These are phyloP conservation scores for Diaporthe caulivora DNA, from an alignment of 2,329 filamentous ascomycete species.

Conservation along the genomic window DNA sequence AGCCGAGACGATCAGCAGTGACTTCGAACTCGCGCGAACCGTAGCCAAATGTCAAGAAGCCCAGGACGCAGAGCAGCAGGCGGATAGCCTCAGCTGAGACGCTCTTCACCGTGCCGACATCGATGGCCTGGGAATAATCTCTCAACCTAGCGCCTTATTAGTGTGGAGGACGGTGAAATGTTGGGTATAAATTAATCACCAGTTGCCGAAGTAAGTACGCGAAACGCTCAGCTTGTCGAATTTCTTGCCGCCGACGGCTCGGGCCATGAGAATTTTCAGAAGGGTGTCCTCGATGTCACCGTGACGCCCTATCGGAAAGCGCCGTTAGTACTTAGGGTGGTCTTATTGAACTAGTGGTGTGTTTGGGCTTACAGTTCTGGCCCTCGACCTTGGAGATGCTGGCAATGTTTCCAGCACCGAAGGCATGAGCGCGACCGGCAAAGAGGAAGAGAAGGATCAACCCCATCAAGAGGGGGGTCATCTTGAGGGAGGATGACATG, in stretches of 20 bases:
- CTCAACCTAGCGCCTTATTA: constrained; percentile 60
- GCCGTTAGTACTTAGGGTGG: constrained; percentile 3
- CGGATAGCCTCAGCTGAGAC: constrained; percentile 93
- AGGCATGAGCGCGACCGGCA: constrained; percentile 78
- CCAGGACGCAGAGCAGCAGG: constrained; percentile 87
- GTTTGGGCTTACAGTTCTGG: constrained; percentile 74
- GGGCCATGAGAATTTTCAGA: constrained; percentile 74
- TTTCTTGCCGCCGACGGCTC: constrained; percentile 74
- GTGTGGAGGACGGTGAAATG: neutral
- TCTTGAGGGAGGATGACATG: constrained; percentile 62
- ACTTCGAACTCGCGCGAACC: constrained; percentile 89
- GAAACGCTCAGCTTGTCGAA: constrained; percentile 91
- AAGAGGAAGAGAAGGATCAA: constrained; percentile 74
- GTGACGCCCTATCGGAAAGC: constrained; percentile 73
- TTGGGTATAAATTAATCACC: constrained; percentile 55
- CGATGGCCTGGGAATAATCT: constrained; percentile 94
- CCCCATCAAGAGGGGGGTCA: constrained; percentile 64
- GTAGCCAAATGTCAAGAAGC: constrained; percentile 89
- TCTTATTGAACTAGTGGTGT: neutral
- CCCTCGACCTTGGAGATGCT: constrained; percentile 84
- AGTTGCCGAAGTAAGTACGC: constrained; percentile 95
- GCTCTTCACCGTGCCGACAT: constrained; percentile 91
- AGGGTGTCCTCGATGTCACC: constrained; percentile 95
- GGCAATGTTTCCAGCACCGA: constrained; percentile 91
- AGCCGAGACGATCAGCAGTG: constrained; percentile 81